A percentile compares a stretch with the other conserved stretches of the same genome.
Evolutionary conservation across 257 asterid genomes (phyloP).

Genomic region (Pogostemon cablin): DNA sequence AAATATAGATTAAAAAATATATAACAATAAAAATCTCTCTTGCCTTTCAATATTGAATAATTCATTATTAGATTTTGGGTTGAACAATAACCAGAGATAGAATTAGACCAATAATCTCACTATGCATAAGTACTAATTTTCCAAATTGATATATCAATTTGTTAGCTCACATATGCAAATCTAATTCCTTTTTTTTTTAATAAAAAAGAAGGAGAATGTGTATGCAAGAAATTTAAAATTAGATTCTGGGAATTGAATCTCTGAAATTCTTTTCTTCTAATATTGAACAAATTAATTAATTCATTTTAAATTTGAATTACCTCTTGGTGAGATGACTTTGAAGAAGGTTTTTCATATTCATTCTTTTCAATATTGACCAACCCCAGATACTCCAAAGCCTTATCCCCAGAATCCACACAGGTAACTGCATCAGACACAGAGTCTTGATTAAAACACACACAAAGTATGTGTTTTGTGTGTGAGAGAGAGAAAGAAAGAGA

Average conservation of each 20-base stretch:
- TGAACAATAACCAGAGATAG: neutral
- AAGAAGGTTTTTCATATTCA: conserved; percentile 33
- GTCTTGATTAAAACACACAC: no score
- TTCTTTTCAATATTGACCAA: conserved; percentile 42
- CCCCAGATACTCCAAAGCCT: conserved; percentile 61
- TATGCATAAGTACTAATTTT: neutral
- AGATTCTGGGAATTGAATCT: no score
- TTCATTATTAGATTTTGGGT: neutral
- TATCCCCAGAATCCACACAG: conserved; percentile 70
- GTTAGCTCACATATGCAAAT: neutral
- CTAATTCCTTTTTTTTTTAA: neutral
- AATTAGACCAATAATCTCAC: neutral
- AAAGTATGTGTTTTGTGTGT: no score
- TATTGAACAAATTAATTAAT: neutral
- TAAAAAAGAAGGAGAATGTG: neutral
- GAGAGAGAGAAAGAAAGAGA: conserved; percentile 21
- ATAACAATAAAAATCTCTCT: neutral
- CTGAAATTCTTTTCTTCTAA: no score
- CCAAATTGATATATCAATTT: neutral
- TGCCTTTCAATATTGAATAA: neutral
- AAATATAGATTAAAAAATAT: no score
- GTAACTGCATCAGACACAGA: conserved; percentile 47
- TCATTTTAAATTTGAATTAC: conserved; percentile 21
- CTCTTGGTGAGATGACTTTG: conserved; percentile 43
- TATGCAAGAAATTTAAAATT: neutral